These are phyloP conservation scores for Akanthomyces uredinophilus DNA, from an alignment of 2,329 filamentous ascomycete species.

Conservation along the genomic window DNA sequence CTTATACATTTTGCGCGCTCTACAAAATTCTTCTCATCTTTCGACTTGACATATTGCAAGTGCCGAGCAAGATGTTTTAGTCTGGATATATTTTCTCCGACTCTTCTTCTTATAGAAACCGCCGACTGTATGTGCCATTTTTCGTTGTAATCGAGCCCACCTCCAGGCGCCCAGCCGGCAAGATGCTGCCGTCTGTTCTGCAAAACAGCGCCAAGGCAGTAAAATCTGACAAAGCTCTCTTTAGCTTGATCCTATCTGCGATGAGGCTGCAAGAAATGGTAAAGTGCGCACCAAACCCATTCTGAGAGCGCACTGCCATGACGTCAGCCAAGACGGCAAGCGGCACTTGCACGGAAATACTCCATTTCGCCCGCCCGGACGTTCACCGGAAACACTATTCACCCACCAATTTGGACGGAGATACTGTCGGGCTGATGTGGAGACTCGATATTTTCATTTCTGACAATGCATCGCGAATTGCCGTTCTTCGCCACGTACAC, in stretches of 20 bases:
- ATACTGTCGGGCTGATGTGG: not conserved
- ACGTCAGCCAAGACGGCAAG: constrained; percentile 5
- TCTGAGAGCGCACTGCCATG: not conserved
- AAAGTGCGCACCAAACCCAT: not conserved
- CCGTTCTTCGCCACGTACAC: too few relatives aligned
- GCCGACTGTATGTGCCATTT: too few relatives aligned
- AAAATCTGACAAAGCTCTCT: not conserved
- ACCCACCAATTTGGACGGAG: not conserved
- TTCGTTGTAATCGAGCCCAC: too few relatives aligned
- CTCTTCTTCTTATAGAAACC: too few relatives aligned
- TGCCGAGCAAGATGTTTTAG: not conserved
- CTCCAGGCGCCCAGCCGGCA: not conserved
- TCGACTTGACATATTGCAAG: too few relatives aligned
- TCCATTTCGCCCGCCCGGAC: not conserved
- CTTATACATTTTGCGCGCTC: not conserved
- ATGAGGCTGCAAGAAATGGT: not conserved
- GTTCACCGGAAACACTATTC: not conserved
- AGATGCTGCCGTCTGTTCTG: not conserved
- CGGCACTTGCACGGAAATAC: not conserved
- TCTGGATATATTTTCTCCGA: not conserved
- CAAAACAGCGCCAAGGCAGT: not conserved
- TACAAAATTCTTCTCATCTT: too few relatives aligned
- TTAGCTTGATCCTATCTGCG: not conserved
- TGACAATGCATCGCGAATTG: not conserved
- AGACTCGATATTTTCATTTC: not conserved